These are phyloP conservation scores for Penicillium sp. DNA, from an alignment of 2,329 filamentous ascomycete genomes.

Conservation along the genomic window DNA sequence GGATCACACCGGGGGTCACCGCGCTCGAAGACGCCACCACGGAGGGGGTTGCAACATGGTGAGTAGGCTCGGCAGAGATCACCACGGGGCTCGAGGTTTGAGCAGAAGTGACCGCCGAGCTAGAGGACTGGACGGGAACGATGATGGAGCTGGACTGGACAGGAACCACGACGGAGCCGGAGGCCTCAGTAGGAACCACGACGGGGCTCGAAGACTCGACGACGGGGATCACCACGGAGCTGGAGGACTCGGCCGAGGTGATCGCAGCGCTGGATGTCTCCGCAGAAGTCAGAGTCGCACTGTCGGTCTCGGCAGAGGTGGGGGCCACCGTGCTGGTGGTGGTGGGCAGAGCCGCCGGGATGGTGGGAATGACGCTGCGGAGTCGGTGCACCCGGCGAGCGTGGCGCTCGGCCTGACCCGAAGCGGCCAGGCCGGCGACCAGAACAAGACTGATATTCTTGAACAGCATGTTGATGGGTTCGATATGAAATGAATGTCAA, in stretches of 20 bases:
- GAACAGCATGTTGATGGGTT: constrained; percentile 29
- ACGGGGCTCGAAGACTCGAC: no score
- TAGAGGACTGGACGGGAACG: no score
- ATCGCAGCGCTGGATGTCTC: not conserved
- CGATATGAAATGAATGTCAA: not conserved
- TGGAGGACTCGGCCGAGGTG: not conserved
- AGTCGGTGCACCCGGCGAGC: constrained; percentile 18
- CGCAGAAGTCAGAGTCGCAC: not conserved
- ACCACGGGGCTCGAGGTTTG: not conserved
- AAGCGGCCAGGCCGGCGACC: constrained; percentile 31
- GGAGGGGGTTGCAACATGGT: constrained; percentile 1
- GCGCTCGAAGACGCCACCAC: constrained; percentile 6
- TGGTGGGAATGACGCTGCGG: constrained; percentile 3
- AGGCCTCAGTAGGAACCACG: not conserved
- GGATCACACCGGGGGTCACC: constrained; percentile 4
- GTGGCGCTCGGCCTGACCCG: constrained; percentile 29
- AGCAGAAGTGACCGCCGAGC: not conserved
- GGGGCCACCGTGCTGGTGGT: constrained; percentile 20
- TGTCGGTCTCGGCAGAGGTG: constrained; percentile 5
- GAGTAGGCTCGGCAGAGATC: not conserved
- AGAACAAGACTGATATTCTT: constrained; percentile 32
- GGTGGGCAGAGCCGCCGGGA: constrained; percentile 12
- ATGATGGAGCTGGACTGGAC: not conserved
- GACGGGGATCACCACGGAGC: not conserved
- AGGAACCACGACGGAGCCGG: not conserved